Evolutionary conservation across 2,329 filamentous ascomycete species (phyloP).

Genomic region (Aspergillus calidoustus): DNA sequence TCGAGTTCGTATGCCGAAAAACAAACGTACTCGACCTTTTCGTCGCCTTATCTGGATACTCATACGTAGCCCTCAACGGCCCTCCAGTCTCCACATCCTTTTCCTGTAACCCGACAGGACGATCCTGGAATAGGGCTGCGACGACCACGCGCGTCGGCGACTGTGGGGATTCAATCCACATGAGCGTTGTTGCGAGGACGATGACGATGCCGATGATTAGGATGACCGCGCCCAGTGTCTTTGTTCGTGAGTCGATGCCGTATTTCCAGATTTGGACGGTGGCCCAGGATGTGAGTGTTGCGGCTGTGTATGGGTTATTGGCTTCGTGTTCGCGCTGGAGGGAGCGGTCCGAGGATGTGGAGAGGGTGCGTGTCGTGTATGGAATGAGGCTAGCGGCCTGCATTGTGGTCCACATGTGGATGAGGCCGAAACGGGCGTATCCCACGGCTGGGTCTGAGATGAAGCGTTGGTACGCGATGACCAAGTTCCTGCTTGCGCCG

Average conservation of each 20-base stretch:
- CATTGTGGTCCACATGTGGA: background rate
- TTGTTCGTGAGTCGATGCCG: background rate
- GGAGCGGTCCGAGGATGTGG: background rate
- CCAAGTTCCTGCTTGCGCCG: background rate
- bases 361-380: background rate
- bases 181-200: background rate
- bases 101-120: background rate
- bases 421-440: background rate
- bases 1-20: background rate
- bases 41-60: too few species aligned
- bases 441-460: background rate
- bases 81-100: background rate
- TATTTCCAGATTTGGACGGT: constrained; percentile 1
- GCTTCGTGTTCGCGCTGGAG: background rate
- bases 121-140: background rate
- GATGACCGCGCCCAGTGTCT: background rate
- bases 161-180: background rate
- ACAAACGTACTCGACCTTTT: background rate
- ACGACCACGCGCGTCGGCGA: background rate
- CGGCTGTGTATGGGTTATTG: background rate
- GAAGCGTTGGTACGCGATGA: constrained; percentile 1
- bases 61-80: background rate
- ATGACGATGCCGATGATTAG: background rate
- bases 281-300: background rate
- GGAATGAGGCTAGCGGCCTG: background rate